Base-by-base conservation (phyloP, 2,329 filamentous ascomycete genomes). In the Xylariaceae sp. region DNA sequence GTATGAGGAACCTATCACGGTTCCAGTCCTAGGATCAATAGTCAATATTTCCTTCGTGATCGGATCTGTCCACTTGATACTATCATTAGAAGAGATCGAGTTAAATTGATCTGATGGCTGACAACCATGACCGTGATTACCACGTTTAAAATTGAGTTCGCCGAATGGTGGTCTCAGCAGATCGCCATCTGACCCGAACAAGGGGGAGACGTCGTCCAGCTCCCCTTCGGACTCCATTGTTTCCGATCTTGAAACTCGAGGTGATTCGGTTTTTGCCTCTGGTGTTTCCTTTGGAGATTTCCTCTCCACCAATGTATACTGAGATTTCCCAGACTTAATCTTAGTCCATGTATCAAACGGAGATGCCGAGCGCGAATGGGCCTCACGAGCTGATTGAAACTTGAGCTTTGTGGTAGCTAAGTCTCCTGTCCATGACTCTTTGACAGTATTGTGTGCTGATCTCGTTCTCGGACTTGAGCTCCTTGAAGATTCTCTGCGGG, bases 61-160 rank as follows among this genome's bases (percentile, higher is more conserved):
- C 0, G 83, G 82, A 54, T 89, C 79, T 1, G 68, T 70, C 85
- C 85, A 89, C 14, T 65, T 48, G 0, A 80, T 59, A 1, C 66
- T 61, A 6, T 62, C 56, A n/a, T 60, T 59, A 7, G 37, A 29
- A 56, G 50, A 20, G 35, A 12, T 27, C 12, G 21, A 41, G 21
- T 40, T 37, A 16, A 27, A 5, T 12, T 34, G 19, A 12, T 19
- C 5, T 16, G 34, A 46, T 25, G 45, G 37, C 3, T 42, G 20
- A 44, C 48, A 37, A 39, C 19, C 27, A 22, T 38, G 40, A 16
- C 22, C 37, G 14, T 52, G 12, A 12, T 32, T 16, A 14, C 27
- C 7, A 4, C 16, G 27, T 12, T 12, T 16, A 32, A 8, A 12
- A 32, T 8, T n/a, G 29, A 2, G 17, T 20, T 54, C 50, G n/a